phyloP scores from a whole-genome alignment of 2,329 filamentous ascomycete genomes.

The Colletotrichum sidae region DNA sequence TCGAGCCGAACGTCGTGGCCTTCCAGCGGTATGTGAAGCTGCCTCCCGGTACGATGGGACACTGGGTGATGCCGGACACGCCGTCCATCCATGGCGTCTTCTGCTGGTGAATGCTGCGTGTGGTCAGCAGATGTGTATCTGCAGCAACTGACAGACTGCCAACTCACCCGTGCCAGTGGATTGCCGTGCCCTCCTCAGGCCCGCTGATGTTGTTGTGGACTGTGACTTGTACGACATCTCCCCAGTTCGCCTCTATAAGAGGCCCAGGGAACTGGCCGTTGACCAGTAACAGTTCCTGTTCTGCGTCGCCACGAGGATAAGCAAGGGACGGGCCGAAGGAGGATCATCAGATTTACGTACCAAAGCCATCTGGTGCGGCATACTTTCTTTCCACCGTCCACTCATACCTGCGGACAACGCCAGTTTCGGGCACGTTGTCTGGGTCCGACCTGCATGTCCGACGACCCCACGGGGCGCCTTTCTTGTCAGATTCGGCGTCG shows the following conservation, averaged over 20 bases:
- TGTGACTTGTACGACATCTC: conserved; percentile 24
- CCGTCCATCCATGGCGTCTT: conserved; percentile 58
- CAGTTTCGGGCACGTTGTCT: conserved; percentile 28
- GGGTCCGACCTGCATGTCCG: conserved; percentile 26
- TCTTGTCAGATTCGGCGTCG: neutral
- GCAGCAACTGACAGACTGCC: too few species aligned
- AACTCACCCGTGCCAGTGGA: conserved; percentile 36
- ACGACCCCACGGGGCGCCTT: conserved; percentile 21
- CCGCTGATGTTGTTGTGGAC: conserved; percentile 34
- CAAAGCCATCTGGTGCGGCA: conserved; percentile 30
- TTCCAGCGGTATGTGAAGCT: conserved; percentile 67
- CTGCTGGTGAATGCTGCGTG: conserved; percentile 26
- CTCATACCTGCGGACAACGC: conserved; percentile 29
- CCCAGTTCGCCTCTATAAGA: conserved; percentile 33
- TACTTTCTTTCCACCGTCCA: conserved; percentile 26
- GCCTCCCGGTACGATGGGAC: conserved; percentile 62
- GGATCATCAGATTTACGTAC: conserved; percentile 1
- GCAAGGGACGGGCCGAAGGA: neutral
- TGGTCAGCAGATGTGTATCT: neutral
- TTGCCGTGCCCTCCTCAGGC: conserved; percentile 34
- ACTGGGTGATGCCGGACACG: conserved; percentile 61
- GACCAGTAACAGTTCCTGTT: conserved; percentile 22
- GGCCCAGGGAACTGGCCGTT: conserved; percentile 31
- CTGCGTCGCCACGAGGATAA: neutral
- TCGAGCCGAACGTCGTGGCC: conserved; percentile 64